Conservation (phyloP, 331 rosid species). For the Arachis monticola region DNA sequence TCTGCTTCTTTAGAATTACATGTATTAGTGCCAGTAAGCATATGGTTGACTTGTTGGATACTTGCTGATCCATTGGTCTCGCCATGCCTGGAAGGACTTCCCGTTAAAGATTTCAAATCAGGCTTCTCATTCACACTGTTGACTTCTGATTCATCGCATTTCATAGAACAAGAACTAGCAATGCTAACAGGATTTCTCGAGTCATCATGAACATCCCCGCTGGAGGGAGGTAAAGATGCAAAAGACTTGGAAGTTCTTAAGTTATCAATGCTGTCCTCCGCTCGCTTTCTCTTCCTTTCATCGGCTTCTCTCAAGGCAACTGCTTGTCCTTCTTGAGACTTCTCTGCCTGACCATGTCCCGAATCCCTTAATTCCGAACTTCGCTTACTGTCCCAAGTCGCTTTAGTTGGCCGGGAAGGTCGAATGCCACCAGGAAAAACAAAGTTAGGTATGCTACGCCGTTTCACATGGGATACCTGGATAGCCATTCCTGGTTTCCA, state of each 20-base stretch:
- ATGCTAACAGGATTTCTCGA: constrained; percentile 44
- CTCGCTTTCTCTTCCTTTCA: constrained; percentile 69
- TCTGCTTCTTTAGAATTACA: constrained; percentile 68
- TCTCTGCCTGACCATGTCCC: constrained; percentile 51
- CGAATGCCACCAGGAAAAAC: constrained; percentile 83
- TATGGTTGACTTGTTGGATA: constrained; percentile 36
- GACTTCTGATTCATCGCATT: constrained; percentile 40
- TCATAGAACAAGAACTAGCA: constrained; percentile 50
- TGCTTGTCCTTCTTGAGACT: constrained; percentile 51
- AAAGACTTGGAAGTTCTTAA: constrained; percentile 48
- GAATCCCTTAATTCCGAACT: constrained; percentile 63
- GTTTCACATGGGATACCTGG: constrained; percentile 73
- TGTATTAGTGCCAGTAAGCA: constrained; percentile 38
- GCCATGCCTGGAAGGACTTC: constrained; percentile 47
- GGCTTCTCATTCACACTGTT: constrained; percentile 50
- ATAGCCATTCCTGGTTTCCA: constrained; percentile 82
- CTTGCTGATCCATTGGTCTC: constrained; percentile 50
- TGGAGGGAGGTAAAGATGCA: constrained; percentile 41
- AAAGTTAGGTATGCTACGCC: constrained; percentile 74
- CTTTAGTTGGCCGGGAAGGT: constrained; percentile 62
- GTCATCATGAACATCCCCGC: constrained; percentile 56
- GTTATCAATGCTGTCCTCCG: constrained; percentile 56
- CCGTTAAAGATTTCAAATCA: constrained; percentile 48
- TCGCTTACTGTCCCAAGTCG: constrained; percentile 68
- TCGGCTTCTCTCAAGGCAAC: constrained; percentile 48